These are phyloP conservation scores for Daldinia loculata DNA, from an alignment of 495 filamentous ascomycete genomes.

Conservation along the genomic window DNA sequence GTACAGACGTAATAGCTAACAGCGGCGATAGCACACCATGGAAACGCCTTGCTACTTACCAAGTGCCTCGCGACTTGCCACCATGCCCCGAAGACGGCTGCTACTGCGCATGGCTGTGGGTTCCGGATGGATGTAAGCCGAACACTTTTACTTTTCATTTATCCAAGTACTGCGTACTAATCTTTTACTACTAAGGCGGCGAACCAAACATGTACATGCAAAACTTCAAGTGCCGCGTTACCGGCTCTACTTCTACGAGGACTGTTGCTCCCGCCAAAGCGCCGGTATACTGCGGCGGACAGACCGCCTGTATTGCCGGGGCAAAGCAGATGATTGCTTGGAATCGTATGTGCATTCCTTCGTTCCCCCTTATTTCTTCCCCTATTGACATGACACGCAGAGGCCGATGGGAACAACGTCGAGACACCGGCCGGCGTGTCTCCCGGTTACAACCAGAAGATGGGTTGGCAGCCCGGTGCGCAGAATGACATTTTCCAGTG, in stretches of 20 bases:
- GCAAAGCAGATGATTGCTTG: conserved; percentile 66
- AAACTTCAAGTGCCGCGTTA: conserved; percentile 64
- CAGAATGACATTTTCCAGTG: conserved; percentile 59
- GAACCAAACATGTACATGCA: conserved; percentile 63
- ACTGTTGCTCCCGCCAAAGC: conserved; percentile 51
- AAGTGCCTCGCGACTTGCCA: conserved; percentile 57
- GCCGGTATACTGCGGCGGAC: conserved; percentile 56
- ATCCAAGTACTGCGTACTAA: neutral
- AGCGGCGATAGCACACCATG: conserved; percentile 54
- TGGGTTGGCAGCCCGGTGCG: conserved; percentile 54
- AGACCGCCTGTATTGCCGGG: conserved; percentile 57
- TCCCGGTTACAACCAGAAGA: conserved; percentile 54
- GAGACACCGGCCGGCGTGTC: conserved; percentile 36
- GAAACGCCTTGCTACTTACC: conserved; percentile 58
- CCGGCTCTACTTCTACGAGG: conserved; percentile 51
- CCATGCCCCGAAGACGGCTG: conserved; percentile 61
- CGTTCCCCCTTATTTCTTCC: neutral
- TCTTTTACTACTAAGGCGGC: conserved; percentile 41
- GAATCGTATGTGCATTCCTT: conserved; percentile 48
- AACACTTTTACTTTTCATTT: neutral
- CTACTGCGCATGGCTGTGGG: conserved; percentile 66
- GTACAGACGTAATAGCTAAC: neutral
- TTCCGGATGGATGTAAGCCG: conserved; percentile 57
- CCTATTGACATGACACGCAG: conserved; percentile 27
- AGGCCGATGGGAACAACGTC: conserved; percentile 54